Base-by-base conservation (phyloP, 495 filamentous ascomycete species). In the Lepidopterella palustris region DNA sequence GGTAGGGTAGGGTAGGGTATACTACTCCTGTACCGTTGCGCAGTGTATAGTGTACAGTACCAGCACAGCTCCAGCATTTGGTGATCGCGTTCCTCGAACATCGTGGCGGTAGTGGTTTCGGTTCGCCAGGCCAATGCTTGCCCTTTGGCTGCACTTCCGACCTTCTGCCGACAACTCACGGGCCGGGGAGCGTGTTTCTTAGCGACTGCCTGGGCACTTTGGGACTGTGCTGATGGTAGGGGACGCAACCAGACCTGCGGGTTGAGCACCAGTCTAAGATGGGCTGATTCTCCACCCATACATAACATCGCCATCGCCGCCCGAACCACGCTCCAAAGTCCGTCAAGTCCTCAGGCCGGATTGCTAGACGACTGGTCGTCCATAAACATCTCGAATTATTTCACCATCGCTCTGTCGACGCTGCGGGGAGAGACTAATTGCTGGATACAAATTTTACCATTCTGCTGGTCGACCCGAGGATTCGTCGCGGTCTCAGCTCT, bases 401-500 rank as follows among this genome's bases (percentile, higher is more conserved):
- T n/a, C n/a, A n/a, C n/a, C n/a, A n/a, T n/a, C n/a, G n/a, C n/a
- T n/a, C n/a, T n/a, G n/a, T n/a, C n/a, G n/a, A n/a, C n/a, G n/a
- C n/a, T n/a, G n/a, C 4, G 48, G 24, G 20, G 35, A 45, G 54
- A 57, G 57, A 56, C 51, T 56, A 40, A 47, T 56, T 51, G 49
- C 57, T 24, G 45, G 26, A 28, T 20, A 21, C 28, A 11, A 31
- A 8, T 42, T 58, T 29, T 56, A 47, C 63, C 58, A 28, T 55
- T 18, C 63, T 24, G 59, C 55, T 58, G 53, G 63, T 58, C 58
- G 53, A 60, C 57, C 57, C 62, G 57, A 45, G 53, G 53, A 53
- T 58, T 61, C 63, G 63, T 57, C 40, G 45, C 29, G 61, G 63
- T 65, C 58, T 65, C 62, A 65, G 52, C 58, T 58, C 58, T 58